Base-by-base conservation (phyloP, 2,329 filamentous ascomycete species). In the Monilinia polystroma region DNA sequence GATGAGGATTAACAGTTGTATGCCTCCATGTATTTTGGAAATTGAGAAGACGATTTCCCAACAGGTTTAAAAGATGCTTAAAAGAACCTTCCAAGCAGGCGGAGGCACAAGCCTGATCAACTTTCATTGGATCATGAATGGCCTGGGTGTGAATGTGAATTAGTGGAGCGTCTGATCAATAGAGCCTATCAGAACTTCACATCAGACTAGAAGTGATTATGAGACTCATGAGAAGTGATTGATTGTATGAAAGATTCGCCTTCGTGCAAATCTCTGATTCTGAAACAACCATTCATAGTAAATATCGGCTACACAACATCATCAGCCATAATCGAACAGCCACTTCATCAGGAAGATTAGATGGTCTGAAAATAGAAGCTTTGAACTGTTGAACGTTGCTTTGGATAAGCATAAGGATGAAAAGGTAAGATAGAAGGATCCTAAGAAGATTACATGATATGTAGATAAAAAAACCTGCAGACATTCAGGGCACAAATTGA, bases 281-380 rank as follows among this genome's bases (percentile, higher is more conserved):
- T 55, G 52, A 55, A 55, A 64, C 26, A 55, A 23, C 47, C 23
- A 45, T 63, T 53, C 23, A 38, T 20, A 38, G 20, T 29, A 32
- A 47, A 55, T 5, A 54, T 18, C 41, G 23, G n/a, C 26, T 35
- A 23, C 16, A 63, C 41, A 20, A 47, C 3, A 47, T 20, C 62
- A 56, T 64, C 52, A 26, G 51, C 52, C 52, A 58, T 20, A 49
- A 18, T 20, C 5, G 16, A 38, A 29, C 14, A 59, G 43, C 55
- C 43, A 49, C 57, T 23, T 32, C 20, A n/a, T 18, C 23, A 52
- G 41, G 43, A 58, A 51, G 5, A 29, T 41, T 8, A 56, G 35
- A 47, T 23, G 41, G 38, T 43, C 53, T 58, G 7, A 45, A 59
- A 59, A 59, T 66, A 66, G 47, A 66, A 51, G 23, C 41, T 26